A percentile compares a stretch with the other conserved stretches of the same genome.
Conservation (phyloP, 306 rosid genomes). For the Elaeagnus macrophylla region DNA sequence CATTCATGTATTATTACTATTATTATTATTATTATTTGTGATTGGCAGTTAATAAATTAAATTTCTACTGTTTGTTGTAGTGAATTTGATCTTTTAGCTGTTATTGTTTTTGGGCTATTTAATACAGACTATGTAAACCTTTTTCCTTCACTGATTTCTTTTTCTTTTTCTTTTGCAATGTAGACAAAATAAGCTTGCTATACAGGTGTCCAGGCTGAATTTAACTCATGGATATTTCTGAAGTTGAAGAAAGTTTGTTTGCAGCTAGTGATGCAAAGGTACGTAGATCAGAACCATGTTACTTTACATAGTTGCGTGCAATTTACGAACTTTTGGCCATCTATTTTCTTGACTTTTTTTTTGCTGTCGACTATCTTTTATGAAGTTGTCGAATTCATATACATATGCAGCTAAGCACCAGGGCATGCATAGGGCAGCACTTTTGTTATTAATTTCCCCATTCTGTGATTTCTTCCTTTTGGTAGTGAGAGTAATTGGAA, state of each 20-base stretch:
- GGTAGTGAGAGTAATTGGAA: too few relatives aligned
- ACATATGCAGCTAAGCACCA: too few relatives aligned
- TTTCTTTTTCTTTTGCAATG: slow-evolving; percentile 12
- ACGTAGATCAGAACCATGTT: slow-evolving; percentile 5
- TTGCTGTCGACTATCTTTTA: too few relatives aligned
- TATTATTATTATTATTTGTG: too few relatives aligned
- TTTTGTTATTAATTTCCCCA: too few relatives aligned
- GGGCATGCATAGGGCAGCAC: too few relatives aligned
- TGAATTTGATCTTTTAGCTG: not conserved
- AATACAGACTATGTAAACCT: not conserved
- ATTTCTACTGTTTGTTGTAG: not conserved
- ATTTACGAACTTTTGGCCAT: too few relatives aligned
- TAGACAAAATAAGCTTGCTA: slow-evolving; percentile 33
- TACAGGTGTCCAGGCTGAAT: slow-evolving; percentile 13
- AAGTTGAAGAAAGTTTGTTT: slow-evolving; percentile 71
- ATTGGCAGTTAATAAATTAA: not conserved
- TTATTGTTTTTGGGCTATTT: not conserved
- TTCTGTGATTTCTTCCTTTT: too few relatives aligned
- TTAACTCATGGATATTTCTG: slow-evolving; percentile 57
- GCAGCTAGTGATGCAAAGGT: slow-evolving; percentile 89
- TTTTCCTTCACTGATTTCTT: slow-evolving; percentile 11
- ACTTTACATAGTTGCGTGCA: too few relatives aligned
- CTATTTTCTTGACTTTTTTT: too few relatives aligned
- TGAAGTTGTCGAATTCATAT: too few relatives aligned
- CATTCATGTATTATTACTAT: not conserved